Evolutionary conservation across 805 yeast genomes (phyloP), one percentile per base, ranked within the genome.

Genomic region (Schwanniomyces vanrijiae): DNA sequence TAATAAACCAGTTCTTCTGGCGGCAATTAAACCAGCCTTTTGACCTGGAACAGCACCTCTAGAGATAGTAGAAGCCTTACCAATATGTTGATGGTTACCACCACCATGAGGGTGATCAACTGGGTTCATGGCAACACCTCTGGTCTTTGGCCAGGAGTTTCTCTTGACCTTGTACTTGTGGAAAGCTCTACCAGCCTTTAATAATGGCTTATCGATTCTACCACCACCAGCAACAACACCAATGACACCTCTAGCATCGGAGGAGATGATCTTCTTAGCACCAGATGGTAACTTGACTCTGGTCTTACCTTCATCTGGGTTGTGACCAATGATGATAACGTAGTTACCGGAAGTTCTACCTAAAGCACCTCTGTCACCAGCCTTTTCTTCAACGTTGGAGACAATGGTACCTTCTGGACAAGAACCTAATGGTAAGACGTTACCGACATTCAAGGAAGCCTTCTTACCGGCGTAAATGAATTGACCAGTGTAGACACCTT

Each of bases 71-170:
- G 71, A 66, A 58, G 71, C 71, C 61, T 66, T 66, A 60, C 66
- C 66, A 59, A 62, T 62, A 48, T 62, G 66, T 55, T 62, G 66
- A 63, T 66, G 71, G 69, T 66, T 66, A 92, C 99, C 99, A 92
- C 99, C 98, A 89, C 99, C 99, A 80, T 92, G 99, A 77, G 99
- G 99, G 84, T 92, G 99, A 78, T 92, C 99, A 77, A 92, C 99
- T 78, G 98, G 98, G 84, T 92, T 92, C 99, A 94, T 92, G 77
- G 99, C 99, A 76, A 92, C 98, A 92, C 98, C 99, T 84, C 98
- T 90, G 73, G 98, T 94, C 88, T 90, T 91, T 81, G 99, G 99
- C 98, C 98, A 94, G 62, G 96, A 90, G 96, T 94, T 90, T 83
- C 98, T 86, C 95, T 94, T 94, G 71, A 91, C 96, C 81, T 80